Conservation (phyloP, 2,329 filamentous ascomycete species). For the Akanthomyces lecanii region DNA sequence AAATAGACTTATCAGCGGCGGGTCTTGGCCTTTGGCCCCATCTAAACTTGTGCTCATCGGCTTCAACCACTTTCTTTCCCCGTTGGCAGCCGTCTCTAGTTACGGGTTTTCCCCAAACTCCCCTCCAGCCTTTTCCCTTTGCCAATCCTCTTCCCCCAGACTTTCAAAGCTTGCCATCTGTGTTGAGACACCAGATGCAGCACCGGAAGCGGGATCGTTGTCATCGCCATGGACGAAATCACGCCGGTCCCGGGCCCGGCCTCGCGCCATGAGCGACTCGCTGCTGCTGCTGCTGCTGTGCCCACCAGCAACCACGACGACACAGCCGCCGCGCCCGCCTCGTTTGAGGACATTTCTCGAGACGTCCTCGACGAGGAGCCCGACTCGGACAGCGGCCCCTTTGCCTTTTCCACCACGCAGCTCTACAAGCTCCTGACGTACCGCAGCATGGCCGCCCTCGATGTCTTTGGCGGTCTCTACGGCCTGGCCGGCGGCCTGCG, state of each 20-base stretch:
- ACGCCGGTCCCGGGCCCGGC: constrained; percentile 20
- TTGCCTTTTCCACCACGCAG: constrained; percentile 51
- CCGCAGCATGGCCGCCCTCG: constrained; percentile 44
- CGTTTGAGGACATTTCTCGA: constrained; percentile 15
- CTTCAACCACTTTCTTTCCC: not conserved
- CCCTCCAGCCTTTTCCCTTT: not conserved
- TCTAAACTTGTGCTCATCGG: not conserved
- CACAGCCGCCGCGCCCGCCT: not conserved
- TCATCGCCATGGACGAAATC: constrained; percentile 29
- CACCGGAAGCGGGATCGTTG: constrained; percentile 15
- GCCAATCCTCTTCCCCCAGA: no score
- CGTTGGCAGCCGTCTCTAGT: not conserved
- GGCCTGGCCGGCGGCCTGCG: constrained; percentile 50
- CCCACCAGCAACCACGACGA: not conserved
- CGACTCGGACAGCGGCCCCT: constrained; percentile 37
- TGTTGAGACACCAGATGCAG: constrained; percentile 17
- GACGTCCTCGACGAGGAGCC: constrained; percentile 28
- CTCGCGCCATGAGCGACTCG: constrained; percentile 11
- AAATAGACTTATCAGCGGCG: not conserved
- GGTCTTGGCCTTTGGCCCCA: not conserved
- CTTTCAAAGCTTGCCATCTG: not conserved
- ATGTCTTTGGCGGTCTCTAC: constrained; percentile 48
- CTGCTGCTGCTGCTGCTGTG: not conserved
- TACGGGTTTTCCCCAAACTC: no score
- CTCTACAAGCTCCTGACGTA: constrained; percentile 50